Evolutionary conservation across 1,284 basidiomycete species (phyloP).

Genomic region (Xanthoconium separans): DNA sequence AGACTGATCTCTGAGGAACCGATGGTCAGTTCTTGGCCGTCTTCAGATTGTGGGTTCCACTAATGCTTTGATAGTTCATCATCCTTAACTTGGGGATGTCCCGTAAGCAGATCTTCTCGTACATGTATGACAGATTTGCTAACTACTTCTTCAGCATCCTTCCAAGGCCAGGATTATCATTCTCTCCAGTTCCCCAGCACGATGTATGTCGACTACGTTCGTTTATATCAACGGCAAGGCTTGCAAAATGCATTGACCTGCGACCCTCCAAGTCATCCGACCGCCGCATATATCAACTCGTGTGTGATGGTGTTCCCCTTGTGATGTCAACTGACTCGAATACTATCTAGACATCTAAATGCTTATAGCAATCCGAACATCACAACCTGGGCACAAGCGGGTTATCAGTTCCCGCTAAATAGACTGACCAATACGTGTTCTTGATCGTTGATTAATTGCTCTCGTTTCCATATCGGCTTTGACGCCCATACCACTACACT

Average conservation of each 20-base stretch:
- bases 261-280: conserved; percentile 63
- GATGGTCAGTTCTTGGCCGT: conserved; percentile 46
- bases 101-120: conserved; percentile 35
- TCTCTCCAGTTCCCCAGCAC: conserved; percentile 64
- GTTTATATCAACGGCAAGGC: conserved; percentile 71
- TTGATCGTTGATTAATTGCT: conserved; percentile 17
- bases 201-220: conserved; percentile 78
- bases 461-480: conserved; percentile 8
- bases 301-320: conserved; percentile 26
- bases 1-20: conserved; percentile 74
- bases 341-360: conserved; percentile 53
- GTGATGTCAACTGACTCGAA: neutral
- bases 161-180: conserved; percentile 67
- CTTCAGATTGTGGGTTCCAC: neutral
- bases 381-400: conserved; percentile 71
- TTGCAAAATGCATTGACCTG: conserved; percentile 58
- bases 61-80: conserved; percentile 51
- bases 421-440: conserved; percentile 53
- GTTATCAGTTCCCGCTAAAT: conserved; percentile 70
- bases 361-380: conserved; percentile 72
- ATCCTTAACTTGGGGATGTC: conserved; percentile 76
- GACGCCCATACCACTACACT: conserved; percentile 18
- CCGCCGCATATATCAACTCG: conserved; percentile 56
- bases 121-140: conserved; percentile 1
- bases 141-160: conserved; percentile 41